Percentiles rank a stretch among this genome's conserved stretches.
These are phyloP conservation scores for Fusarium nelsonii DNA, from an alignment of 2,329 filamentous ascomycete species.

Conservation along the genomic window DNA sequence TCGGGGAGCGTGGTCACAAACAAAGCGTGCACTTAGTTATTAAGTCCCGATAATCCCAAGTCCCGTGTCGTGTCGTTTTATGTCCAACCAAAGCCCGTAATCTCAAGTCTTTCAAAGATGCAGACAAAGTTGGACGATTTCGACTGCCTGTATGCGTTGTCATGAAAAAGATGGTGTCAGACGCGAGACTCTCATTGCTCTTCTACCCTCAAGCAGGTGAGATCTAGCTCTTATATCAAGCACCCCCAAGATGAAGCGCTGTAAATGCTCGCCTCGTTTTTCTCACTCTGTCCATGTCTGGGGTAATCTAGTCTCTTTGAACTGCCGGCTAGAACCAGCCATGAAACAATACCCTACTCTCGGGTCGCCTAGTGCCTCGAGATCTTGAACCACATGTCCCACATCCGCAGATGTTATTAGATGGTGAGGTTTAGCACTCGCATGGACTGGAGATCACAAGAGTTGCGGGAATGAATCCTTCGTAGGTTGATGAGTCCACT, in stretches of 20 bases:
- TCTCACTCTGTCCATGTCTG: constrained; percentile 3
- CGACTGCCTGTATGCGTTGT: constrained; percentile 38
- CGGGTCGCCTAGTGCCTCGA: constrained; percentile 21
- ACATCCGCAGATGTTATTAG: constrained; percentile 4
- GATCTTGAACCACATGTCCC: constrained; percentile 20
- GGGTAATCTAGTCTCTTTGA: constrained; percentile 12
- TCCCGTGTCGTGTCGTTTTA: not conserved
- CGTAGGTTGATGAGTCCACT: not conserved
- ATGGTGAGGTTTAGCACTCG: constrained; percentile 25
- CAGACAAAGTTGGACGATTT: constrained; percentile 36
- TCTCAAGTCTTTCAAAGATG: constrained; percentile 33
- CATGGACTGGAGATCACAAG: constrained; percentile 32
- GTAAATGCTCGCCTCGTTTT: constrained; percentile 33
- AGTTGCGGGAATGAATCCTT: not conserved
- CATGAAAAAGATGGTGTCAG: constrained; percentile 37
- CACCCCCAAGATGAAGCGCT: constrained; percentile 25
- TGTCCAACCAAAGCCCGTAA: constrained; percentile 24
- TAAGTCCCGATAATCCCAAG: not conserved
- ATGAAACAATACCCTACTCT: constrained; percentile 18
- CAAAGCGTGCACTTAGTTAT: constrained; percentile 5
- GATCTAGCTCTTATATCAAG: constrained; percentile 36
- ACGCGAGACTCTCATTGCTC: constrained; percentile 13
- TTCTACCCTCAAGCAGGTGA: constrained; percentile 20
- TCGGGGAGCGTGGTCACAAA: constrained; percentile 13
- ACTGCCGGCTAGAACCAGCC: constrained; percentile 33